phyloP scores from a whole-genome alignment of 306 rosid genomes.

The Trifolium fragiferum region DNA sequence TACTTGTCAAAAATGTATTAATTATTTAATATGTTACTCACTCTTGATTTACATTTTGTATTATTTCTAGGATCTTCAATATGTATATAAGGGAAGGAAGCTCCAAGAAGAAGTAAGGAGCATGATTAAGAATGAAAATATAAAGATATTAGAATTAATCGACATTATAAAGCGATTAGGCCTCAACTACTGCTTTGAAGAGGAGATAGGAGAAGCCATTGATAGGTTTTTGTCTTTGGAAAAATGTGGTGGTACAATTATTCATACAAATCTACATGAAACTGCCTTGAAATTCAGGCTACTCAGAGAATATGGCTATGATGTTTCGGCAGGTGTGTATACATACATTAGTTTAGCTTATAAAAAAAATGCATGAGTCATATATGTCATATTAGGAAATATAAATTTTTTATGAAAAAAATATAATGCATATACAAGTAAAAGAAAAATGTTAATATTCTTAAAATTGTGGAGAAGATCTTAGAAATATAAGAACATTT shows the following conservation, averaged over 20 bases:
- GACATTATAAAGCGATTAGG: constrained; percentile 51
- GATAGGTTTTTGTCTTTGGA: constrained; percentile 16
- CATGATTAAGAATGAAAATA: constrained; percentile 46
- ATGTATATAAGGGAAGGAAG: constrained; percentile 18
- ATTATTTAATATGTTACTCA: background rate
- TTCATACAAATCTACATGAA: constrained; percentile 35
- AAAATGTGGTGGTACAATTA: background rate
- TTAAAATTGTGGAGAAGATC: no score
- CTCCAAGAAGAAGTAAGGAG: constrained; percentile 45
- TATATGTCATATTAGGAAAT: background rate
- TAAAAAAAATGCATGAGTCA: no score
- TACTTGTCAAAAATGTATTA: no score
- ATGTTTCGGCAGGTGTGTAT: constrained; percentile 48
- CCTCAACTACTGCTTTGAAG: constrained; percentile 42
- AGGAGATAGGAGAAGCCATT: constrained; percentile 47
- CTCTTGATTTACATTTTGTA: background rate
- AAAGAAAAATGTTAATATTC: no score
- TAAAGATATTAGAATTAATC: constrained; percentile 41
- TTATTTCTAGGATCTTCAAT: constrained; percentile 30
- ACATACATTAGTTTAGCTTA: no score
- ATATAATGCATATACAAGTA: no score
- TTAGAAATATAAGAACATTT: no score
- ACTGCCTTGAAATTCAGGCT: constrained; percentile 55
- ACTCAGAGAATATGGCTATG: constrained; percentile 54
- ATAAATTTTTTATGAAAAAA: no score